Evolutionary conservation across 768 basidiomycete species (phyloP).

Genomic region (Pisolithus sp.): DNA sequence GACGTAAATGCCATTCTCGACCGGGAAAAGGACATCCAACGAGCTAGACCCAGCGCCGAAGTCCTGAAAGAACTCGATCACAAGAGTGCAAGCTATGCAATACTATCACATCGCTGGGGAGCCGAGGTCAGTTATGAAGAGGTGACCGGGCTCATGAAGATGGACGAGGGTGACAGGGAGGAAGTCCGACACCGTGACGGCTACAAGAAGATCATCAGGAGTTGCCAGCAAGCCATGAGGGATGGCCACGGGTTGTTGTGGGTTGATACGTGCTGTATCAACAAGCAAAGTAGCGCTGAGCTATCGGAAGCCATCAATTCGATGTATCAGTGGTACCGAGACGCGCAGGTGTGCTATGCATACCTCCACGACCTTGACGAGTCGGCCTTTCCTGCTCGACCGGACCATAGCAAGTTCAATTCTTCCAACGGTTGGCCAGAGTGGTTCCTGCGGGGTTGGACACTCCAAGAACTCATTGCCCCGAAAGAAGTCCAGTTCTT

Average conservation of each 20-base stretch:
- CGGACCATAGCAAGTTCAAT: neutral
- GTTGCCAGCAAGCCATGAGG: neutral
- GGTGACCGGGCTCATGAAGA: neutral
- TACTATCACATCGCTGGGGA: constrained; percentile 3
- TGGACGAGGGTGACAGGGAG: neutral
- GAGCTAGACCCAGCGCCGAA: neutral
- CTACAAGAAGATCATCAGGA: neutral
- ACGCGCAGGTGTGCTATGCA: constrained; percentile 11
- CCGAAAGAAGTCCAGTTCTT: constrained; percentile 12
- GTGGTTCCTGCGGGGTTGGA: constrained; percentile 14
- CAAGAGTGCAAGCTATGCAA: neutral
- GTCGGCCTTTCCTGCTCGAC: neutral
- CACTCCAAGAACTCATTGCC: constrained; percentile 5
- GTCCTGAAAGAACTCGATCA: neutral
- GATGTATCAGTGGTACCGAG: constrained; percentile 16
- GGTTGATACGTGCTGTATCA: constrained; percentile 15
- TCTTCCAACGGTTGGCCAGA: neutral
- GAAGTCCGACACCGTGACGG: neutral
- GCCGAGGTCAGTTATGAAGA: neutral
- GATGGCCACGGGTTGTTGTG: constrained; percentile 7
- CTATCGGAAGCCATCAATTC: constrained; percentile 14
- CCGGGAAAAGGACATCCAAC: constrained; percentile 9
- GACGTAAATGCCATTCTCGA: constrained; percentile 20
- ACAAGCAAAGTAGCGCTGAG: constrained; percentile 16
- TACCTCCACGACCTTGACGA: constrained; percentile 9